phyloP scores from a whole-genome alignment of 202 grass and related monocot genomes.

The Carex sylvatica region DNA sequence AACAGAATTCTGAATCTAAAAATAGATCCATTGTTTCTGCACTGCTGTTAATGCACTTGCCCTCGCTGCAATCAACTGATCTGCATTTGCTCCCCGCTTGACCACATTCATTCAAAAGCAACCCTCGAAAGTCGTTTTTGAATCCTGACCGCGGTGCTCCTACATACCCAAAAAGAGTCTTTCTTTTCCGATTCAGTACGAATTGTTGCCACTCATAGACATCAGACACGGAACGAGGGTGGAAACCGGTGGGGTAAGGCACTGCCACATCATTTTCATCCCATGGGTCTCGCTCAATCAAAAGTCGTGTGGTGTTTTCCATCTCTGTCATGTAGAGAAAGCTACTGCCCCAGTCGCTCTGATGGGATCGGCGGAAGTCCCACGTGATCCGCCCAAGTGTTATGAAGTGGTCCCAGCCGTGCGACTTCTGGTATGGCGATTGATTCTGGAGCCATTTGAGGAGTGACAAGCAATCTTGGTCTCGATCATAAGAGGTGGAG shows the following conservation, averaged over 20 bases:
- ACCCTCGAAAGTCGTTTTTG: conserved; percentile 60
- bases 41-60: conserved; percentile 54
- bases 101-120: conserved; percentile 67
- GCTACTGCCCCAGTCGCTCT: conserved; percentile 59
- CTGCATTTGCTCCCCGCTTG: conserved; percentile 53
- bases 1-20: conserved; percentile 74
- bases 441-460: conserved; percentile 64
- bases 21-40: conserved; percentile 52
- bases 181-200: conserved; percentile 40
- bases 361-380: conserved; percentile 69
- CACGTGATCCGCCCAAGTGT: conserved; percentile 78
- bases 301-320: conserved; percentile 67
- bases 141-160: conserved; percentile 56
- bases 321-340: conserved; percentile 65
- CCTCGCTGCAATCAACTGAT: conserved; percentile 50
- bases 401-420: conserved; percentile 82
- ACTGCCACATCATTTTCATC: conserved; percentile 65
- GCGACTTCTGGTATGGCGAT: conserved; percentile 44
- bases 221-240: conserved; percentile 48
- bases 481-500: conserved; percentile 44
- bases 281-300: conserved; percentile 49
- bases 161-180: conserved; percentile 60
- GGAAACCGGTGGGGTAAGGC: conserved; percentile 83
- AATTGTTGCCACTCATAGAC: conserved; percentile 63
- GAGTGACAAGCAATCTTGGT: conserved; percentile 44